Base-by-base conservation (phyloP, 192 early-diverging fungal genomes). In the Coemansia pectinata region DNA sequence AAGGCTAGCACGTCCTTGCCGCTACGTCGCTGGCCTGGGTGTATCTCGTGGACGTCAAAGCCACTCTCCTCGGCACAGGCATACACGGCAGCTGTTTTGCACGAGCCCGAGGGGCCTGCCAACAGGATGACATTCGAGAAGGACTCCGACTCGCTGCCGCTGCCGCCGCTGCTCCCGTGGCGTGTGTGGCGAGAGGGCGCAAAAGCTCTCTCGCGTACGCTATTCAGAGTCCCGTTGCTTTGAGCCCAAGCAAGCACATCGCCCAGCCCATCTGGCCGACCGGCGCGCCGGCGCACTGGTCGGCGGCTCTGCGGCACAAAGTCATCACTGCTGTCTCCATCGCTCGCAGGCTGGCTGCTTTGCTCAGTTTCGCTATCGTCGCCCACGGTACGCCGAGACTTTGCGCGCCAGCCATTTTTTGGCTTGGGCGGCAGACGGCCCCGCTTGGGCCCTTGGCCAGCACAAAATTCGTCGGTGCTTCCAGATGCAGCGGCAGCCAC, bases 1-100 rank as follows among this genome's bases (percentile, higher is more conserved):
- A 86, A 61, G 4, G 71, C 81, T 39, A 88, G 19, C 0, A 96
- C 68, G n/a, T 93, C 91, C 59, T 90, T 92, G 27, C 90, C 90
- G 11, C 85, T 88, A 29, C 94, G 86, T 23, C 85, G 77, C 66
- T 83, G 79, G 2, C 89, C 88, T 0, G 91, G 79, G 67, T 93
- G 86, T 3, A 93, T 83, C 74, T 96, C 94, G 65, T 91, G 85
- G 17, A 94, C 88, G 29, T 90, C 88, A 68, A 88, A 96, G 1
- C 89, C 91, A 50, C 83, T 78, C 66, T 93, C 90, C 9, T 81
- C 78, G 2, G 93, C 94, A 38, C 87, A 89, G 0, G 92, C 88
- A 67, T 89, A 89, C 1, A 94, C 89, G 1, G 88, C 74, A 4
- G 90, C 88, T 1, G 92, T 92, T 44, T 93, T 92, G 31, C 94